These are phyloP conservation scores for Schizosaccharomyces pombe DNA, from an alignment of 805 yeast species.

Conservation along the genomic window ASM294v3 CU329670.1:3393501-3394000, in stretches of 20 bases:
- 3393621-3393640: conserved; percentile 21
- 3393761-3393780: conserved; percentile 33
- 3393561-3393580: conserved; percentile 81
- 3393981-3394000: neutral
- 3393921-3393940: conserved; percentile 23
- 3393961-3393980: neutral
- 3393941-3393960: neutral
- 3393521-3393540: conserved; percentile 80
- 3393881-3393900: conserved; percentile 39
- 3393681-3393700: neutral
- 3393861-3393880: conserved; percentile 61
- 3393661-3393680: no score
- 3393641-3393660: conserved; percentile 26
- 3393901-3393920: conserved; percentile 32
- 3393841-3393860: conserved; percentile 78
- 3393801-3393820: conserved; percentile 39
- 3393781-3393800: conserved; percentile 34
- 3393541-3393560: conserved; percentile 41
- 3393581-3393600: conserved; percentile 79
- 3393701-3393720: no score
- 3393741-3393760: no score
- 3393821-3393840: conserved; percentile 61
- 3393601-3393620: conserved; percentile 40
- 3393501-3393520: conserved; percentile 84
- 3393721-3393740: no score